These are phyloP conservation scores for Eucalyptus rudis DNA, from an alignment of 345 rosid species.

Conservation along the genomic window DNA sequence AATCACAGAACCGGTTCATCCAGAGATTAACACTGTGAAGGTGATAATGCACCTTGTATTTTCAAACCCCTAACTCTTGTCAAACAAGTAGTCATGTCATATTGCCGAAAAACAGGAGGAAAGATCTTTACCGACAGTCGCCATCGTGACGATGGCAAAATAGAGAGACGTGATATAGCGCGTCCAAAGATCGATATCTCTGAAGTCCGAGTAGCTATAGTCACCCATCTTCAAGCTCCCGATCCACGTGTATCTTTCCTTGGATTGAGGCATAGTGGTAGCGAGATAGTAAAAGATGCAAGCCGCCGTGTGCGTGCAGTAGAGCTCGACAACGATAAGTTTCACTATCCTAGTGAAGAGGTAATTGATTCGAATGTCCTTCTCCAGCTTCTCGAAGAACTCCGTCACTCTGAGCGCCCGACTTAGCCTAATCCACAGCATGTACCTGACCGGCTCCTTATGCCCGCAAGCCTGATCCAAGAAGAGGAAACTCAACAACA, in stretches of 20 bases:
- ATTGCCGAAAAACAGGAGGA: neutral
- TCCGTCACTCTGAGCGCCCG: constrained; percentile 43
- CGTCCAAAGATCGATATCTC: constrained; percentile 70
- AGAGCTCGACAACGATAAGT: constrained; percentile 76
- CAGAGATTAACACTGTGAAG: neutral
- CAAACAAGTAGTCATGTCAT: neutral
- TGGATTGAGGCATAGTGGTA: constrained; percentile 57
- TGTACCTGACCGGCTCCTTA: constrained; percentile 62
- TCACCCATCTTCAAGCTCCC: constrained; percentile 87
- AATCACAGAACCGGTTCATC: neutral
- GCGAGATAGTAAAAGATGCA: constrained; percentile 92
- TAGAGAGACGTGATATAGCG: constrained; percentile 66
- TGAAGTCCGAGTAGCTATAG: constrained; percentile 40
- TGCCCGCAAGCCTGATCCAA: constrained; percentile 34
- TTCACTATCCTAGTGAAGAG: constrained; percentile 68
- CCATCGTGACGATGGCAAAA: constrained; percentile 88
- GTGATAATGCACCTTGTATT: neutral
- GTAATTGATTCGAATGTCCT: constrained; percentile 71
- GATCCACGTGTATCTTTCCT: constrained; percentile 85
- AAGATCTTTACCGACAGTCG: constrained; percentile 59
- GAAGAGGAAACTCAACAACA: neutral
- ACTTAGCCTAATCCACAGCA: constrained; percentile 66
- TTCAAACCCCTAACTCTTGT: neutral
- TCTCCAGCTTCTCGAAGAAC: constrained; percentile 74
- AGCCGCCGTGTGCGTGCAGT: constrained; percentile 91